Evolutionary conservation across 2,329 filamentous ascomycete species (phyloP), one percentile per base, ranked within the genome.

Genomic region (Alternaria angustiovoidea): DNA sequence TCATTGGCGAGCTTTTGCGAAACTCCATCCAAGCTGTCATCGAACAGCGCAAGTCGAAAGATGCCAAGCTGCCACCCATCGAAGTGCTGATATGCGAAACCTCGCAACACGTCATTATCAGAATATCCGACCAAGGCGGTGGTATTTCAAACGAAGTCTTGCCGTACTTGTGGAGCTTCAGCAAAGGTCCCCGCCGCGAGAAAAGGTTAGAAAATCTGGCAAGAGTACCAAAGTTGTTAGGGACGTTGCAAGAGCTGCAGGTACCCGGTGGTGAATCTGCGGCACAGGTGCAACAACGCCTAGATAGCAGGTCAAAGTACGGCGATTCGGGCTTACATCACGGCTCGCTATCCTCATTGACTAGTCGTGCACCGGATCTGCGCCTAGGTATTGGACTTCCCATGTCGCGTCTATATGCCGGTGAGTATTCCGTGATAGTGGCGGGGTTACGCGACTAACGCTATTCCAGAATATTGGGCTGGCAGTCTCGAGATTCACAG

Each of bases 31-130:
- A 98, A 79, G 94, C 94, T 20, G 89, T 95, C 38, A 90, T 96
- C 61, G 94, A 97, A 74, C 87, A 88, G 66, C 88, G 89, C 52
- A 82, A 82, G 55, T 76, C 79, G 36, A 72, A 81, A 22, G 64
- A 71, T 16, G 62, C 69, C n/a, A 77, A 79, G 16, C 90, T 92
- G 1, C 92, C 92, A 0, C 93, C 94, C 1, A 95, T 99, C 67
- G 92, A 97, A 73, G 92, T 99, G 22, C 90, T 96, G 57, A 91
- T 99, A 65, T 98, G 94, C 80, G 94, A 98, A 80, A 92, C 94
- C 3, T 88, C 91, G 34, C 93, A 98, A 76, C 93, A 98, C 80
- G 93, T 98, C 72, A 97, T 97, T 65, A 94, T 99, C 78, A 89
- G 95, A 42, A 92, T 99, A 43, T 98, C 94, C 0, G 96, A 99